Percentiles rank a stretch among this genome's conserved stretches.
Conservation (phyloP, 371 early-diverging fungal genomes). For the Enteropsectra breve region DNA sequence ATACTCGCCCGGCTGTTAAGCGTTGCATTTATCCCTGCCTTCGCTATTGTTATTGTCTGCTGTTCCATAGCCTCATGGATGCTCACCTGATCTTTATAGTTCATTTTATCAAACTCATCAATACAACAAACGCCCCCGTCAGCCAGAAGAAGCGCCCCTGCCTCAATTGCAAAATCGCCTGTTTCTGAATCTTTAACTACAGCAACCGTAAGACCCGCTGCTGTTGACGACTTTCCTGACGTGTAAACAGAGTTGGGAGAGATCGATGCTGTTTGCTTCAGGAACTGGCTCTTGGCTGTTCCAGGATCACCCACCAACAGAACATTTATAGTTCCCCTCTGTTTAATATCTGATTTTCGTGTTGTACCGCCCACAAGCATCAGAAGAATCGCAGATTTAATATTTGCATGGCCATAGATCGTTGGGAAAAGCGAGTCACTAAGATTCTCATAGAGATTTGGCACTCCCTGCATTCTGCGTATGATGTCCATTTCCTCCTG, state of each 20-base stretch:
- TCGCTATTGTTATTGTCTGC: conserved; percentile 96
- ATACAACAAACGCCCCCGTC: conserved; percentile 95
- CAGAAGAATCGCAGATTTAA: conserved; percentile 59
- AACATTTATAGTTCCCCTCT: conserved; percentile 75
- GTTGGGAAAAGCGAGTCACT: conserved; percentile 65
- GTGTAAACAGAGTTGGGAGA: conserved; percentile 87
- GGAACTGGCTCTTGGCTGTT: conserved; percentile 90
- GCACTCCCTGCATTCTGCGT: conserved; percentile 57
- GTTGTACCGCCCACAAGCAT: conserved; percentile 62
- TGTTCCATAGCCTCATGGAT: conserved; percentile 99
- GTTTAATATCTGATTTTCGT: conserved; percentile 77
- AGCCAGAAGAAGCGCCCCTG: conserved; percentile 97
- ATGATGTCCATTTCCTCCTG: conserved; percentile 27
- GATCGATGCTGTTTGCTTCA: conserved; percentile 79
- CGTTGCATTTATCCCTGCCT: conserved; percentile 79
- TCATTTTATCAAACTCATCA: conserved; percentile 99
- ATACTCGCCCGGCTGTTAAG: conserved; percentile 59
- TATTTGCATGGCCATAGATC: conserved; percentile 58
- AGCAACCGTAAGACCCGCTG: conserved; percentile 93
- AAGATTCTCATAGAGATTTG: conserved; percentile 71
- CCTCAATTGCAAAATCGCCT: conserved; percentile 96
- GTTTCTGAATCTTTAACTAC: conserved; percentile 92
- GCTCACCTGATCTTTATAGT: conserved; percentile 87
- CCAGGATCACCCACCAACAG: conserved; percentile 97
- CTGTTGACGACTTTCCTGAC: conserved; percentile 91